Base-by-base conservation (phyloP, 106 monocot species). In the Xerophyta viscosa region DNA sequence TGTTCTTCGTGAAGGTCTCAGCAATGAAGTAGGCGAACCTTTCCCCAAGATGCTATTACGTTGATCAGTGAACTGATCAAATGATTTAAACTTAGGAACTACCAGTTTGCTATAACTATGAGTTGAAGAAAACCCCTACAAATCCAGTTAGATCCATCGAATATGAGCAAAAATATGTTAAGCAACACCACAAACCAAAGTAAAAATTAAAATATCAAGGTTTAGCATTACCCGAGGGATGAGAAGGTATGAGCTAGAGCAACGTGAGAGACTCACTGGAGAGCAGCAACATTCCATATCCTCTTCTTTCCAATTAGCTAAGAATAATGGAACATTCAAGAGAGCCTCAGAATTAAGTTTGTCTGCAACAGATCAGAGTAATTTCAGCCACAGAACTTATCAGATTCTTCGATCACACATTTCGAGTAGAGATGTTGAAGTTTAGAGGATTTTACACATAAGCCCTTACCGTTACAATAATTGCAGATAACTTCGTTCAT, bases 91-190 rank as follows among this genome's bases (percentile, higher is more conserved):
- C 46, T 37, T 51, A 61, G 66, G 59, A 29, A 65, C 56, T 15
- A 39, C 22, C 43, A 67, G 56, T 27, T 56, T 63, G 13, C 58
- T 58, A 37, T 37, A 60, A 60, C 21, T 50, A 51, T 59, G 41
- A 22, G 55, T 67, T 60, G 64, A 70, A 73, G 41, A 66, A 56
- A 68, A 46, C 19, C 75, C 67, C 81, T 79, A 60, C 20, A 55
- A 69, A 53, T 9, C 26, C 52, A 29, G 13, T 52, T 28, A 18
- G 29, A 23, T 24, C 14, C 28, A 52, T 10, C 27, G 4, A 52
- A 52, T 20, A 13, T 46, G 8, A 46, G 8, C 20, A 7, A 46
- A 46, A 46, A 18, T 17, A 14, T 46, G 15, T 46, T 19, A 18
- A 10, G 15, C 6, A 12, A 15, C 10, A 39, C 6, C 13, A 39